Conservation (phyloP, 305 asterid species). For the Fraxinus albicans region DNA sequence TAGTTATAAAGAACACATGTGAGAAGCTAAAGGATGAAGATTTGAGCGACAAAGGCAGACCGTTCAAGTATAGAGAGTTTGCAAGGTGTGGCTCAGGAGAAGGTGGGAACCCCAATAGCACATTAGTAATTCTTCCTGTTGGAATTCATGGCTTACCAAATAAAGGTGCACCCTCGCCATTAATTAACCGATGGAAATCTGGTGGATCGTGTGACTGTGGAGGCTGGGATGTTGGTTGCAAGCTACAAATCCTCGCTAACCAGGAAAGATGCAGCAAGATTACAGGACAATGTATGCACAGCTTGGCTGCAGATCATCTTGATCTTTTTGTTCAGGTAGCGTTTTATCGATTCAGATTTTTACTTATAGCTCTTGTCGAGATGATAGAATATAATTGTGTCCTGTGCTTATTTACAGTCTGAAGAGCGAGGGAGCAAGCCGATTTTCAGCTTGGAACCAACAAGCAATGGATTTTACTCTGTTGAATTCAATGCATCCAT, state of each 20-base stretch:
- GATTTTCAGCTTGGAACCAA: constrained; percentile 62
- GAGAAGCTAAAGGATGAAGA: constrained; percentile 20
- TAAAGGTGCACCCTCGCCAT: constrained; percentile 68
- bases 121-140: constrained; percentile 72
- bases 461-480: constrained; percentile 56
- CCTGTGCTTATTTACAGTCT: constrained; percentile 42
- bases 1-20: constrained; percentile 39
- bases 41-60: constrained; percentile 16
- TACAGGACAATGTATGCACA: constrained; percentile 20
- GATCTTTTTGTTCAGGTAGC: constrained; percentile 69
- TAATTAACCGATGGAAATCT: constrained; percentile 75
- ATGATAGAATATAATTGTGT: background rate
- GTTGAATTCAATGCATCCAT: constrained; percentile 58
- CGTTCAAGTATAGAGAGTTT: constrained; percentile 16
- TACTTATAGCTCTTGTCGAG: background rate
- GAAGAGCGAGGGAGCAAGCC: constrained; percentile 46
- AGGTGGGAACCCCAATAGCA: constrained; percentile 25
- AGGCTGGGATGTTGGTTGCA: constrained; percentile 99
- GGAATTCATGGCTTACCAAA: constrained; percentile 69
- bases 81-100: constrained; percentile 17
- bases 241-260: constrained; percentile 60
- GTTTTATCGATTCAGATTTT: background rate
- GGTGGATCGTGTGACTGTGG: constrained; percentile 96
- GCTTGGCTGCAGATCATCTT: constrained; percentile 36
- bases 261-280: constrained; percentile 24